Conservation (phyloP, 306 rosid genomes). For the Vachellia collinsii region DNA sequence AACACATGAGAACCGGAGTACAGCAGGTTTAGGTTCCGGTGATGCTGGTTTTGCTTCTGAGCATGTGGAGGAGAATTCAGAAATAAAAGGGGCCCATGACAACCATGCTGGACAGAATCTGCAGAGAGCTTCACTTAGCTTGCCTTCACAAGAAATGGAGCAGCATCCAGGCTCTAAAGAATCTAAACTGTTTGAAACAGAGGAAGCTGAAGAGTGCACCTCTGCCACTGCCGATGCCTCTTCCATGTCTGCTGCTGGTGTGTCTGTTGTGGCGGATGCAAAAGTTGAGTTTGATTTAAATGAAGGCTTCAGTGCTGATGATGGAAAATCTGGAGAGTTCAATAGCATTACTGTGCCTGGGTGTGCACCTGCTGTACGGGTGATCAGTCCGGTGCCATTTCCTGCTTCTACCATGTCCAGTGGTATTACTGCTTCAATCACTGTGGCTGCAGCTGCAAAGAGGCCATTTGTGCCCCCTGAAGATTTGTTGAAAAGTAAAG, state of each 20-base stretch:
- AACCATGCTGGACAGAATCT: constrained; percentile 39
- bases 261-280: constrained; percentile 43
- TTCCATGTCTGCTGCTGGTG: constrained; percentile 52
- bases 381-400: constrained; percentile 59
- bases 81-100: constrained; percentile 37
- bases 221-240: constrained; percentile 64
- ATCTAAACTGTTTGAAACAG: constrained; percentile 49
- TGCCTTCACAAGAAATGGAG: constrained; percentile 53
- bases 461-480: constrained; percentile 65
- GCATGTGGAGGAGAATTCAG: constrained; percentile 51
- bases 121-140: constrained; percentile 32
- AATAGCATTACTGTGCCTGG: constrained; percentile 42
- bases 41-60: constrained; percentile 40
- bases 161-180: constrained; percentile 41
- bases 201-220: constrained; percentile 71
- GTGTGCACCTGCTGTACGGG: constrained; percentile 41
- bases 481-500: constrained; percentile 64
- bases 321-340: constrained; percentile 55
- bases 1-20: constrained; percentile 36
- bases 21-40: constrained; percentile 38
- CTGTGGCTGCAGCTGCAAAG: constrained; percentile 79
- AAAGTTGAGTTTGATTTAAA: constrained; percentile 76
- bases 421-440: constrained; percentile 56
- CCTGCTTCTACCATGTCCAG: constrained; percentile 51
- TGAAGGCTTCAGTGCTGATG: constrained; percentile 70